Base-by-base conservation (phyloP, 805 yeast genomes). In the Torulaspora gathmanii region DNA sequence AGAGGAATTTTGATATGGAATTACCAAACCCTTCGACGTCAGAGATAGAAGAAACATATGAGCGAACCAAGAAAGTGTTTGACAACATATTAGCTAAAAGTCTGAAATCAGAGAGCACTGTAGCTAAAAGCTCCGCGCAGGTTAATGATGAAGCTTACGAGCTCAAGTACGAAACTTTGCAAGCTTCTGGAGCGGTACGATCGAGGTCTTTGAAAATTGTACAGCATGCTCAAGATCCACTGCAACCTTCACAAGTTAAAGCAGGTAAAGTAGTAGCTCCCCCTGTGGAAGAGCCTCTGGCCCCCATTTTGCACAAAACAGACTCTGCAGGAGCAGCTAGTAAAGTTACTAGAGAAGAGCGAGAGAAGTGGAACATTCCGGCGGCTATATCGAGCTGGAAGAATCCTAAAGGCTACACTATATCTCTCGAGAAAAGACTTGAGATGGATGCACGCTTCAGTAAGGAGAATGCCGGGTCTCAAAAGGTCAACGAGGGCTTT, bases 341-440 rank as follows among this genome's bases (percentile, higher is more conserved):
- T 17, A 69, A 74, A 56, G 62, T 83, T 15, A 77, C 89, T 0
- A 77, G 78, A 22, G 86, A 83, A 53, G 95, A 89, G 42, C 85
- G 80, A 51, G 79, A 77, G 22, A 74, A 78, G 49, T 91, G 97
- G 96, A 74, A 75, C 38, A 88, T 93, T 25, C 98, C 98, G 0
- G 82, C 95, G 0, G 87, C 95, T 1, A 78, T 91, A 0, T 91
- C 98, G 1, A 88, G 87, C 63, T 93, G 98, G 97, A 90, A 89
- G 64, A 93, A 93, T 63, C 86, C 90, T 13, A 84, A 86, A 54
- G 97, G 98, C 1, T 87, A 80, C 60, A 80, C 95, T 0, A 82
- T 90, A 36, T 80, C 84, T 0, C 64, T 90, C 33, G 95, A 89
- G 44, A 86, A 84, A 57, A 71, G 97, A 47, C 70, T 86, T 44